Conservation (phyloP, 2,329 filamentous ascomycete genomes). For the Grosmannia clavigera region DNA sequence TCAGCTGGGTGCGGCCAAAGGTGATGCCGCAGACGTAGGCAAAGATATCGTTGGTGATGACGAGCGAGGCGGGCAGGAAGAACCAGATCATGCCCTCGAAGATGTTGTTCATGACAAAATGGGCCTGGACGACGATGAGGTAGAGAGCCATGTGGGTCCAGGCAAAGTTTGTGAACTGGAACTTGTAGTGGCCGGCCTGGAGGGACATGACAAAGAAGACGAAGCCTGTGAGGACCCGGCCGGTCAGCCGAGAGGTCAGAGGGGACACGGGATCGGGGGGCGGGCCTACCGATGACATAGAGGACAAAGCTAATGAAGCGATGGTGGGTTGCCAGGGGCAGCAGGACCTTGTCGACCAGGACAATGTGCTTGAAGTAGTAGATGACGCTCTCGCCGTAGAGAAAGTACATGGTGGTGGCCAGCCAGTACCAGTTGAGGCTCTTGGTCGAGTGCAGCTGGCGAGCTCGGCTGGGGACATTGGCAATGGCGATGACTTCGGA, state of each 20-base stretch:
- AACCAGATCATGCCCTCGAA: slow-evolving; percentile 99
- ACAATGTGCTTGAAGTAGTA: slow-evolving; percentile 99
- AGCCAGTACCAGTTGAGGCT: slow-evolving; percentile 98
- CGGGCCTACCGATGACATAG: slow-evolving; percentile 71
- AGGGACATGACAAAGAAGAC: slow-evolving; percentile 95
- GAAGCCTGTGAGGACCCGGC: slow-evolving; percentile 50
- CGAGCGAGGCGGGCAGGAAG: slow-evolving; percentile 85
- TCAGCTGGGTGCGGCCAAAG: slow-evolving; percentile 90
- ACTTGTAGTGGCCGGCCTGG: slow-evolving; percentile 91
- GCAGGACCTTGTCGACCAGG: slow-evolving; percentile 80
- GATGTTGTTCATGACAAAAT: slow-evolving; percentile 99
- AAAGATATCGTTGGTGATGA: slow-evolving; percentile 98
- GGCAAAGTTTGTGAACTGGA: slow-evolving; percentile 98
- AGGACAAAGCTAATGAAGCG: slow-evolving; percentile 98
- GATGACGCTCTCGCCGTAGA: slow-evolving; percentile 97
- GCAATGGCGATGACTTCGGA: slow-evolving; percentile 98
- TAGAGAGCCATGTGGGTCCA: slow-evolving; percentile 99
- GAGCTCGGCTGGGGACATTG: slow-evolving; percentile 82
- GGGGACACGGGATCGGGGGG: not conserved
- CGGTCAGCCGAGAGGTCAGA: slow-evolving; percentile 12
- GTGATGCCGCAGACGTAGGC: slow-evolving; percentile 96
- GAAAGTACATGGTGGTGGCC: slow-evolving; percentile 97
- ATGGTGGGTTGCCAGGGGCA: slow-evolving; percentile 92
- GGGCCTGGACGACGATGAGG: slow-evolving; percentile 92
- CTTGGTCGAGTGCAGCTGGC: slow-evolving; percentile 87